Conservation (phyloP, 2,329 filamentous ascomycete species). For the Grosmannia penicillata region DNA sequence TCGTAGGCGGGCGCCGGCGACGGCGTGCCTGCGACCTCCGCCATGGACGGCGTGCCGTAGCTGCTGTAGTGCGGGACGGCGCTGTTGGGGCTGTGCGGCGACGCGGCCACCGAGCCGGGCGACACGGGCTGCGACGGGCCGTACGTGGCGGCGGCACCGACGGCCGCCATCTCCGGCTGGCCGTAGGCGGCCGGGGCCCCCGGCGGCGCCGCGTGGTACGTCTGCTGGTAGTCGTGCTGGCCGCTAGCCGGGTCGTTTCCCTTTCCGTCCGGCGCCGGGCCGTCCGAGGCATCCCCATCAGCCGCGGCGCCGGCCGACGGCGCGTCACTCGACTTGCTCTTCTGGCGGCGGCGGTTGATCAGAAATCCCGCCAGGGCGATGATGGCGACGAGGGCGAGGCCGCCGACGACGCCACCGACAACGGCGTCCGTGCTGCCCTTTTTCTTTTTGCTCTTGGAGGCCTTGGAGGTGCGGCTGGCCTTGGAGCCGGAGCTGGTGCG, state of each 20-base stretch:
- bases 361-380: slow-evolving; percentile 16
- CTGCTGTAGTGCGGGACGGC: too few relatives aligned
- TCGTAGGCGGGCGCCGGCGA: not conserved
- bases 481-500: not conserved
- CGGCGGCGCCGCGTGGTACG: slow-evolving; percentile 6
- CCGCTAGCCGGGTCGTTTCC: too few relatives aligned
- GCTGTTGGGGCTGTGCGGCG: too few relatives aligned
- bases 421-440: slow-evolving; percentile 14
- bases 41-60: too few relatives aligned
- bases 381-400: slow-evolving; percentile 16
- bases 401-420: slow-evolving; percentile 16
- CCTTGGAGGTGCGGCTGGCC: not conserved
- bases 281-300: not conserved
- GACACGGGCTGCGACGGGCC: not conserved
- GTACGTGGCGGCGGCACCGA: not conserved
- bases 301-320: slow-evolving; percentile 2
- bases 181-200: not conserved
- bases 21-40: too few relatives aligned
- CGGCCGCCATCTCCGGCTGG: too few relatives aligned
- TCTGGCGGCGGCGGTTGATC: slow-evolving; percentile 13
- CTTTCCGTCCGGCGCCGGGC: slow-evolving; percentile 4
- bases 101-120: too few relatives aligned
- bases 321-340: not conserved
- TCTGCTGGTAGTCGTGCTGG: slow-evolving; percentile 4
- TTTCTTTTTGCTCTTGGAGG: not conserved